A percentile compares a stretch with the other conserved stretches of the same genome.
Evolutionary conservation across 257 asterid genomes (phyloP).

Genomic region (Petrea volubilis): DNA sequence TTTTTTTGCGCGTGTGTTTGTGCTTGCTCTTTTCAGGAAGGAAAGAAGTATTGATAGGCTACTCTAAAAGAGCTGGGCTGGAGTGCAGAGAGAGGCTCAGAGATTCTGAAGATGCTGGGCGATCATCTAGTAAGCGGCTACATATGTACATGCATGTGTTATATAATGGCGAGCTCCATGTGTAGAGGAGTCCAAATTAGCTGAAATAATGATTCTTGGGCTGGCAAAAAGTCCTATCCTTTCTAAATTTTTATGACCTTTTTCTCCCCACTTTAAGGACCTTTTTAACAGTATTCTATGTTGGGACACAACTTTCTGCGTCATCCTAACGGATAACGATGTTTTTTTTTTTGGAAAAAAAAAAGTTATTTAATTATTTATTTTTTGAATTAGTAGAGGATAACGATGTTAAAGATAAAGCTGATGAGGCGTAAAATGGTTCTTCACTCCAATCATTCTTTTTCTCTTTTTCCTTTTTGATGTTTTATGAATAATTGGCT

Average conservation of each 20-base stretch:
- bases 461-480: too few species aligned
- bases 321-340: conserved; percentile 49
- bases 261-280: conserved; percentile 36
- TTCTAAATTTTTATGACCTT: conserved; percentile 21
- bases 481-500: too few species aligned
- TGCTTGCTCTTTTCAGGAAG: too few species aligned
- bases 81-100: background rate
- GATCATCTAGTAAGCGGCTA: conserved; percentile 7
- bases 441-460: too few species aligned
- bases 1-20: too few species aligned
- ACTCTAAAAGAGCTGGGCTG: too few species aligned
- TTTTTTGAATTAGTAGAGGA: conserved; percentile 22
- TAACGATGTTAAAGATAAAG: conserved; percentile 47
- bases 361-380: too few species aligned
- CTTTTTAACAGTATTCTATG: conserved; percentile 23
- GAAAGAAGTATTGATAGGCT: too few species aligned
- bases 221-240: conserved; percentile 42
- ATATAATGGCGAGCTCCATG: conserved; percentile 27
- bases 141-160: conserved; percentile 8
- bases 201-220: conserved; percentile 19
- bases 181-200: conserved; percentile 30
- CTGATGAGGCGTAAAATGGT: conserved; percentile 34
- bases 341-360: too few species aligned
- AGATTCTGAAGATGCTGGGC: background rate
- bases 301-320: conserved; percentile 25